Evolutionary conservation across 2,329 filamentous ascomycete genomes (phyloP), one percentile per base, ranked within the genome.

Genomic region (Fusarium goolgardi): DNA sequence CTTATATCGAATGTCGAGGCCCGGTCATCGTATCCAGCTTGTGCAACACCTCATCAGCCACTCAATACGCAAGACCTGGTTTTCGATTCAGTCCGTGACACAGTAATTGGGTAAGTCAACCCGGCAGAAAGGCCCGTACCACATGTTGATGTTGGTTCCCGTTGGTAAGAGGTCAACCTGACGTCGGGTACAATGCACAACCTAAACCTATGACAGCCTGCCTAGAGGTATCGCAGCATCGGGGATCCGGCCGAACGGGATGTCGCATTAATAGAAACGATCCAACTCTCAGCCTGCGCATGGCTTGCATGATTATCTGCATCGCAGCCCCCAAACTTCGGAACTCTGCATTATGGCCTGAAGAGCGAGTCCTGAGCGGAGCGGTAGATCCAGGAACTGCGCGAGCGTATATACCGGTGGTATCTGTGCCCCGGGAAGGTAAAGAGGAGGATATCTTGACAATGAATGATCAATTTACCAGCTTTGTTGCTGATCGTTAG

Each of bases 21-120:
- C 37, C 35, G 21, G 43, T 49, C 23, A 47, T 70, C 51, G 63
- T 67, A 67, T 64, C 29, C 44, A 50, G 50, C 21, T 64, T 70
- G 67, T 69, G 51, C 32, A 23, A 70, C 53, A 23, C 51, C 16
- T 63, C 44, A n/a, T 25, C 20, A 45, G 47, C 56, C 56, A 29
- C 43, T 51, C 31, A 20, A 34, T 35, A 18, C 20, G 29, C 15
- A 34, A 43, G 20, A 49, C 20, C 46, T 51, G 32, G 44, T 46
- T 45, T 34, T 50, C 6, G 29, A 32, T 29, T 35, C 40, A 15
- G 15, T 29, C 25, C n/a, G 15, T 35, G 41, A 7, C 21, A 46
- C 18, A 29, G 23, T 27, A 20, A 44, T 45, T 34, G 39, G 37
- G 34, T 44, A 13, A 34, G 9, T 15, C 13, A 23, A 11, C 41